Conservation (phyloP, 352 stramenopile species). For the Globisporangium recalcitrans region DNA sequence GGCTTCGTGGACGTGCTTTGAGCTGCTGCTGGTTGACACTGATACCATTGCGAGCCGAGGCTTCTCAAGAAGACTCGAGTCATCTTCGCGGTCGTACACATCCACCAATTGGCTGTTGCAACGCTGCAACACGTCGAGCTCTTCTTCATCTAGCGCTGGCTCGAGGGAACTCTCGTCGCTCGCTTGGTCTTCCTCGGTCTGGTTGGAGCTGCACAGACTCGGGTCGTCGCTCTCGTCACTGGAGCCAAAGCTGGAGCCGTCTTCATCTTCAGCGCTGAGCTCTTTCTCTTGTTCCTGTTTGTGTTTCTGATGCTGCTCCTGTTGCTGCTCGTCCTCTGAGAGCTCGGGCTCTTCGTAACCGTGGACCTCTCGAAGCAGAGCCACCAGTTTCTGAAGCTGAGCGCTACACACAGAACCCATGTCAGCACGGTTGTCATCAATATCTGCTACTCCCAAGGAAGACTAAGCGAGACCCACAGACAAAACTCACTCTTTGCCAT, state of each 20-base stretch:
- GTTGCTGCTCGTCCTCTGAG: conserved; percentile 26
- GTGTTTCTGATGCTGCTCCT: conserved; percentile 15
- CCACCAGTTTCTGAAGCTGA: conserved; percentile 38
- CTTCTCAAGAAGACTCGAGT: not conserved
- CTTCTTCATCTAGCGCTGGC: conserved; percentile 2
- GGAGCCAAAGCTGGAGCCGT: conserved; percentile 13
- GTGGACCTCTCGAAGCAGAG: conserved; percentile 26
- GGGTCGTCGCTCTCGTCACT: conserved; percentile 3
- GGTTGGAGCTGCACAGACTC: conserved; percentile 30
- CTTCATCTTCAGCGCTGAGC: conserved; percentile 17
- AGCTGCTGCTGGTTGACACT: not conserved
- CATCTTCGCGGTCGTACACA: not conserved
- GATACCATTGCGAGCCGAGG: not conserved
- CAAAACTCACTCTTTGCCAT: conserved; percentile 15
- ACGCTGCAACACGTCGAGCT: not conserved
- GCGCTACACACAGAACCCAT: conserved; percentile 20
- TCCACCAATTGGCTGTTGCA: not conserved
- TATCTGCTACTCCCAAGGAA: not conserved
- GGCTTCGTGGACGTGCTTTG: not conserved
- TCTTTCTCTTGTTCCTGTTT: conserved; percentile 18
- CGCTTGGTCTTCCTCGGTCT: conserved; percentile 34
- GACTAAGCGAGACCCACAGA: not conserved
- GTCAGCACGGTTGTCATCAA: conserved; percentile 1
- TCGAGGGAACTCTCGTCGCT: not conserved
- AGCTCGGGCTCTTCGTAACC: conserved; percentile 24